phyloP scores from a whole-genome alignment of 106 monocot species.

The Allium sativum region DNA sequence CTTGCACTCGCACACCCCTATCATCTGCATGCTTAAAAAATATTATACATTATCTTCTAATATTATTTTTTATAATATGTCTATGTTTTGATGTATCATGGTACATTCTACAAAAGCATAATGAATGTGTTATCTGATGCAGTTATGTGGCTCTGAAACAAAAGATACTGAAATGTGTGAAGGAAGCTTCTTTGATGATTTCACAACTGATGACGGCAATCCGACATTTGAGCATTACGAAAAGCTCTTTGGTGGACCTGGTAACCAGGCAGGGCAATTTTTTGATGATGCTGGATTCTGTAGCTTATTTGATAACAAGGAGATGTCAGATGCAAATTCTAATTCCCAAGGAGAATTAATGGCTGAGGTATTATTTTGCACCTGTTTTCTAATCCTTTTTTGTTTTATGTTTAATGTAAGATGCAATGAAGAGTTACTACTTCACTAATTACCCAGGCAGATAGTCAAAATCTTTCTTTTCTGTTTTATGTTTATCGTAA shows the following conservation, averaged over 20 bases:
- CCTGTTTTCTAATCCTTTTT: neutral
- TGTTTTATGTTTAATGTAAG: neutral
- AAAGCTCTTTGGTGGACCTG: constrained; percentile 52
- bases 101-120: neutral
- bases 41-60: neutral
- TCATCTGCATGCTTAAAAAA: neutral
- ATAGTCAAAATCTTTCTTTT: neutral
- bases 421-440: neutral
- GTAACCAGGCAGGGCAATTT: constrained; percentile 27
- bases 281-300: constrained; percentile 65
- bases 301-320: constrained; percentile 54
- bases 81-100: neutral
- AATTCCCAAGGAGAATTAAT: constrained; percentile 25
- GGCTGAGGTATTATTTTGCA: constrained; percentile 19
- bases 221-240: constrained; percentile 73
- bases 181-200: constrained; percentile 30
- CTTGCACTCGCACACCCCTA: neutral
- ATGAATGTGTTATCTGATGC: constrained; percentile 7
- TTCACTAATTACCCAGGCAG: neutral
- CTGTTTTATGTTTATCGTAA: neutral
- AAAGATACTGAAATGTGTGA: constrained; percentile 24
- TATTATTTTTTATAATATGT: neutral
- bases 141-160: constrained; percentile 18
- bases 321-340: constrained; percentile 31
- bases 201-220: constrained; percentile 48